These are phyloP conservation scores for Hymenoscyphus linearis DNA, from an alignment of 2,329 filamentous ascomycete genomes.

Conservation along the genomic window DNA sequence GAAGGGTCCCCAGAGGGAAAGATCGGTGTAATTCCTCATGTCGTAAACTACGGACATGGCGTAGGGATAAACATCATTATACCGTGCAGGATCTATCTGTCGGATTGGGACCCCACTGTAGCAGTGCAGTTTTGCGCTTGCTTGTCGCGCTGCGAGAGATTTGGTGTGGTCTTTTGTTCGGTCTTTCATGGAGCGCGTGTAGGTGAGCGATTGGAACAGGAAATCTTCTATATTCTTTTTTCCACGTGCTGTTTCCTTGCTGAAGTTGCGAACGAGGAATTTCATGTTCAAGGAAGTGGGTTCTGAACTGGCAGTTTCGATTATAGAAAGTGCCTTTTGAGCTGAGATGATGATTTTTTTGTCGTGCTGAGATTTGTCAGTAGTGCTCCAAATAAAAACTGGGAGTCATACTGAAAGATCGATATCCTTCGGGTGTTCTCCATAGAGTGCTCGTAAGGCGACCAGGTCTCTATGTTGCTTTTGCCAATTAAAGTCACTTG, in stretches of 20 bases:
- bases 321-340: not conserved
- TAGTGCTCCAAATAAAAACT: not conserved
- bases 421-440: not conserved
- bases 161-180: no score
- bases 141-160: slow-evolving; percentile 42
- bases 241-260: not conserved
- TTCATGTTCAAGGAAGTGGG: not conserved
- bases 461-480: not conserved
- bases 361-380: not conserved
- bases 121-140: slow-evolving; percentile 65
- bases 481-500: not conserved
- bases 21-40: slow-evolving; percentile 58
- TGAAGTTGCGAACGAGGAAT: not conserved
- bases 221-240: not conserved
- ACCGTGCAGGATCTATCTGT: slow-evolving; percentile 17
- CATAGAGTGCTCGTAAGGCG: not conserved
- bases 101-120: slow-evolving; percentile 59
- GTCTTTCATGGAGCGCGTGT: not conserved
- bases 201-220: slow-evolving; percentile 1
- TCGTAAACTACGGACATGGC: slow-evolving; percentile 71
- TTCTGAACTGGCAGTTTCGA: not conserved
- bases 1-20: slow-evolving; percentile 68
- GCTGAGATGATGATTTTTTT: not conserved
- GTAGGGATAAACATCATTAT: slow-evolving; percentile 45
- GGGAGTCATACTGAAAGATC: not conserved